phyloP scores from a whole-genome alignment of 805 yeast genomes.

The Kluyveromyces starmeri region DNA sequence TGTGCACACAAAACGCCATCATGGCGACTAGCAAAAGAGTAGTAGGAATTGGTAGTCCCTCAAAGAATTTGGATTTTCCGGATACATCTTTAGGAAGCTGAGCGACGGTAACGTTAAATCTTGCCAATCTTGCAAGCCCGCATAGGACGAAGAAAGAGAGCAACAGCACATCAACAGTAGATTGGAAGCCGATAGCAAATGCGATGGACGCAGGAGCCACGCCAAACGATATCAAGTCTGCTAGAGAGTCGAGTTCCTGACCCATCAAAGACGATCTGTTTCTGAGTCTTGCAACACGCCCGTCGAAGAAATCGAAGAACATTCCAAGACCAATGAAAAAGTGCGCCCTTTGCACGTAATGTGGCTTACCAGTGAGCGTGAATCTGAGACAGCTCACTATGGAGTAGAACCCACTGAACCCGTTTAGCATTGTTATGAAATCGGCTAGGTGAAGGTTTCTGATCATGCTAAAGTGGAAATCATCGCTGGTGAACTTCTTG shows the following conservation, averaged over 20 bases:
- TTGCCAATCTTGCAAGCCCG: slow-evolving; percentile 87
- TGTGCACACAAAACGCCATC: slow-evolving; percentile 61
- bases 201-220: slow-evolving; percentile 94
- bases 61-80: slow-evolving; percentile 88
- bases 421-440: slow-evolving; percentile 87
- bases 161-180: slow-evolving; percentile 70
- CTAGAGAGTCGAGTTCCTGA: slow-evolving; percentile 93
- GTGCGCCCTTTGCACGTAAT: slow-evolving; percentile 80
- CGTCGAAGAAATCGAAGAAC: slow-evolving; percentile 94
- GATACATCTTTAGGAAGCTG: slow-evolving; percentile 81
- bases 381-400: slow-evolving; percentile 79
- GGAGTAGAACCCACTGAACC: slow-evolving; percentile 88
- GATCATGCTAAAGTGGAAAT: slow-evolving; percentile 77
- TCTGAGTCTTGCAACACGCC: slow-evolving; percentile 91
- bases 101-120: slow-evolving; percentile 91
- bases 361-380: slow-evolving; percentile 57
- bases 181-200: slow-evolving; percentile 80
- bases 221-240: slow-evolving; percentile 90
- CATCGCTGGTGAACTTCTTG: slow-evolving; percentile 70
- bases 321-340: slow-evolving; percentile 83
- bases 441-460: slow-evolving; percentile 92
- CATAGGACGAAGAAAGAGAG: slow-evolving; percentile 83
- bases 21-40: slow-evolving; percentile 63
- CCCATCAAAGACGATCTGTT: slow-evolving; percentile 91
- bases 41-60: slow-evolving; percentile 94